Base-by-base conservation (phyloP, 257 asterid species). In the Mentha longifolia region DNA sequence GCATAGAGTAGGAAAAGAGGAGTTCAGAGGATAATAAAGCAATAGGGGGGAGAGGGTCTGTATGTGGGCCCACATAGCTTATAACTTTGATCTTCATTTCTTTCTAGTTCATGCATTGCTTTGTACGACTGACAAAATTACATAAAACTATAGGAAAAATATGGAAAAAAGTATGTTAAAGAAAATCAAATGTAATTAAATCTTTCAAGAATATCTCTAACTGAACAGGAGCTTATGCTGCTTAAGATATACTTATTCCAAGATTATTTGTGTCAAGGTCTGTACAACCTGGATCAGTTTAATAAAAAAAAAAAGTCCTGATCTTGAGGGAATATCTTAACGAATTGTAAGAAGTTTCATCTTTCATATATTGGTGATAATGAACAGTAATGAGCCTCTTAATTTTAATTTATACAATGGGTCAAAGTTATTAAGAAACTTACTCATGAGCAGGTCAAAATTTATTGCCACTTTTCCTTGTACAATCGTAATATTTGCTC, bases 181-280 rank as follows among this genome's bases (percentile, higher is more conserved):
- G 58, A 6, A 42, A 42, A 52, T 37, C 20, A 35, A 57, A 14
- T 64, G 35, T 65, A 49, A 35, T 47, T 17, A 52, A 39, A 25
- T 33, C 52, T 51, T 47, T 30, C 11, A 15, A 22, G 20, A 56
- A 30, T 11, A 13, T 43, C 9, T 31, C 41, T 61, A 15, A 22
- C 65, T 30, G 66, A 63, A 62, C 28, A 30, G 45, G 57, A 47
- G 54, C 64, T 57, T 60, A 13, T 65, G 70, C 70, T 58, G 52
- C 56, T 57, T 65, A 56, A 39, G 42, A 35, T 46, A 8, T 45
- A 63, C 61, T 52, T 68, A n/a, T 30, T n/a, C n/a, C n/a, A n/a
- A n/a, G n/a, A n/a, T n/a, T n/a, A n/a, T n/a, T n/a, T n/a, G n/a
- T n/a, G n/a, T n/a, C n/a, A n/a, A n/a, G n/a, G n/a, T n/a, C n/a